Evolutionary conservation across 257 asterid genomes (phyloP), one percentile per base, ranked within the genome.

Genomic region (Avicennia marina): DNA sequence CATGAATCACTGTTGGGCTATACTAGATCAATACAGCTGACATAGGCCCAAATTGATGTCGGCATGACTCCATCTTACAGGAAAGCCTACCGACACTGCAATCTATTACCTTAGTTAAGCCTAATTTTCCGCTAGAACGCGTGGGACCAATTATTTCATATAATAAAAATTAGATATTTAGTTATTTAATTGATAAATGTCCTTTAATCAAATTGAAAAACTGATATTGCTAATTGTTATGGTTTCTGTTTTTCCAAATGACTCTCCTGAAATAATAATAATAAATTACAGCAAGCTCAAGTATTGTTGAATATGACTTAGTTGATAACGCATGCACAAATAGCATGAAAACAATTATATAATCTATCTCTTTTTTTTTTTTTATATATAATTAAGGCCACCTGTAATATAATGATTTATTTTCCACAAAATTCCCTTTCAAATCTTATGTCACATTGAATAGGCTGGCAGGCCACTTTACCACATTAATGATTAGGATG

Each of bases 41-140:
- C 20, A 2, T 0, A 4, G 56, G 56, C 61, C 56, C 55, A 38
- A 41, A 39, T 18, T 2, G 0, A 58, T 58, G 67, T 70, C 71
- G 64, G 60, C 41, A 57, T 63, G 36, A 42, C 32, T 57, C 74
- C 74, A 69, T 65, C 75, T 56, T 58, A 63, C 10, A 32, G n/a
- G 11, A 1, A 4, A 2, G 27, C 66, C 53, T 55, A 43, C 75
- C 63, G 71, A 70, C 71, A 58, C 48, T 54, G 25, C 19, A 16
- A 48, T 63, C 20, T n/a, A 39, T n/a, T n/a, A n/a, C n/a, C 42
- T 18, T 36, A 27, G 22, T 18, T 12, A 13, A 34, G 22, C 16
- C 18, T 20, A 51, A 21, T 55, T 56, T 53, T 50, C 10, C 18
- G 26, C 20, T 15, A 6, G 22, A 56, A 56, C 74, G 74, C 70